Conservation (phyloP, 352 stramenopile genomes). For the Phytopythium cucurbitacearum region DNA sequence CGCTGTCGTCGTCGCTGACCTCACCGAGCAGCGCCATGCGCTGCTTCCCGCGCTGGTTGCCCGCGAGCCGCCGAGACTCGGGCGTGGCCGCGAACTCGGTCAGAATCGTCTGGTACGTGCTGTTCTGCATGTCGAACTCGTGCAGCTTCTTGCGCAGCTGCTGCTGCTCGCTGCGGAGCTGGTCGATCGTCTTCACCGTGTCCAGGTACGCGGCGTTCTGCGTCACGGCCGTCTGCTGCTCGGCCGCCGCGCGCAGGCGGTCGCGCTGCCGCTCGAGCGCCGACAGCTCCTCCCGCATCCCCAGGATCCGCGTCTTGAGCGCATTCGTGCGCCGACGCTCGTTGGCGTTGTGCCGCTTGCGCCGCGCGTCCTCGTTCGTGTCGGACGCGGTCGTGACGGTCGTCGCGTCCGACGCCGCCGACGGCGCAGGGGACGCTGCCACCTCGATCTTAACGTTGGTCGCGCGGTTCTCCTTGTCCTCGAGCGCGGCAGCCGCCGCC, state of each 20-base stretch:
- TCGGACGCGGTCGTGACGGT: constrained; percentile 4
- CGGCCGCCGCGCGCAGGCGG: constrained; percentile 20
- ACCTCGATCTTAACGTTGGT: constrained; percentile 17
- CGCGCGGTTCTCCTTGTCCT: not conserved
- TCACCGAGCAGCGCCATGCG: not conserved
- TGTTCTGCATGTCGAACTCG: constrained; percentile 47
- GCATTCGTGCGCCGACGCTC: constrained; percentile 54
- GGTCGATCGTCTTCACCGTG: constrained; percentile 40
- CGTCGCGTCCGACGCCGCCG: not conserved
- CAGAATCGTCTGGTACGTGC: constrained; percentile 49
- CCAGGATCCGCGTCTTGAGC: constrained; percentile 39
- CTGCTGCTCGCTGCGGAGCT: constrained; percentile 35
- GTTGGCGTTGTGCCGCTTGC: constrained; percentile 55
- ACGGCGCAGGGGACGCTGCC: constrained; percentile 5
- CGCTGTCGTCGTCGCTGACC: not conserved
- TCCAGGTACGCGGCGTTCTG: constrained; percentile 16
- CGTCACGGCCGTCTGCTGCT: not conserved
- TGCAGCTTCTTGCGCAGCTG: constrained; percentile 27
- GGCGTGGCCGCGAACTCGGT: constrained; percentile 25
- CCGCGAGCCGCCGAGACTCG: constrained; percentile 4
- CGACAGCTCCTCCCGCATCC: constrained; percentile 45
- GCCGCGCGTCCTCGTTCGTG: constrained; percentile 30
- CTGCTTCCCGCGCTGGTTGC: not conserved
- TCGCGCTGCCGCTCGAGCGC: constrained; percentile 38
- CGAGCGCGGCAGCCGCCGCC: too few relatives aligned